These are phyloP conservation scores for Fusarium succisae DNA, from an alignment of 2,329 filamentous ascomycete species.

Conservation along the genomic window DNA sequence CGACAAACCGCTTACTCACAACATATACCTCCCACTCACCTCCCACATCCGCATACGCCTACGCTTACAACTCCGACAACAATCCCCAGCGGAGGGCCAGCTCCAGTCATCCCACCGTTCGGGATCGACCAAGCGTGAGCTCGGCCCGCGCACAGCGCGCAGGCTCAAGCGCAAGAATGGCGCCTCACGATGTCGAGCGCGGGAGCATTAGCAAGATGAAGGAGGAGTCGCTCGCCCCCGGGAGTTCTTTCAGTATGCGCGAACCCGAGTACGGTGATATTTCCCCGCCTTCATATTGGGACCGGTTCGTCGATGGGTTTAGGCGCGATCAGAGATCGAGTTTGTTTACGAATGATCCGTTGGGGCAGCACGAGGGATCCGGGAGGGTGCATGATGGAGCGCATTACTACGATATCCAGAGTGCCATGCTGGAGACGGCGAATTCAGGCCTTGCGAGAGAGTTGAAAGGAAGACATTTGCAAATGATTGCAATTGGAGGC, in stretches of 20 bases:
- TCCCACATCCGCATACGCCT: conserved; percentile 5
- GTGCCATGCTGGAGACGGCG: conserved; percentile 77
- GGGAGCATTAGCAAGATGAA: conserved; percentile 65
- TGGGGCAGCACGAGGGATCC: conserved; percentile 47
- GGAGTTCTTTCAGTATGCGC: conserved; percentile 62
- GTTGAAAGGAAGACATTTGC: conserved; percentile 85
- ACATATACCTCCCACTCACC: conserved; percentile 23
- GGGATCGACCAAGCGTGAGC: conserved; percentile 32
- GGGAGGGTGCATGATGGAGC: conserved; percentile 49
- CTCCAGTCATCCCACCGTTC: conserved; percentile 28
- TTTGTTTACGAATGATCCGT: conserved; percentile 57
- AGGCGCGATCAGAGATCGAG: conserved; percentile 65
- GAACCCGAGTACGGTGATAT: conserved; percentile 57
- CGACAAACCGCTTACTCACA: conserved; percentile 29
- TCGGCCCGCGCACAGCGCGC: conserved; percentile 45
- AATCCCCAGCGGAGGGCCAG: conserved; percentile 24
- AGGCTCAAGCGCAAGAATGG: conserved; percentile 45
- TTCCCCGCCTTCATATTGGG: conserved; percentile 47
- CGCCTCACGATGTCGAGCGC: conserved; percentile 61
- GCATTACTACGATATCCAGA: conserved; percentile 65
- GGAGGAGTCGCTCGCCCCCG: conserved; percentile 64
- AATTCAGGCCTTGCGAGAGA: conserved; percentile 78
- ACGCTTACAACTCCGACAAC: conserved; percentile 8
- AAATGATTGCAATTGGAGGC: conserved; percentile 98
- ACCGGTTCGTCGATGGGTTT: conserved; percentile 68